Evolutionary conservation across 768 basidiomycete genomes (phyloP).

Genomic region (Astraeus odoratus): DNA sequence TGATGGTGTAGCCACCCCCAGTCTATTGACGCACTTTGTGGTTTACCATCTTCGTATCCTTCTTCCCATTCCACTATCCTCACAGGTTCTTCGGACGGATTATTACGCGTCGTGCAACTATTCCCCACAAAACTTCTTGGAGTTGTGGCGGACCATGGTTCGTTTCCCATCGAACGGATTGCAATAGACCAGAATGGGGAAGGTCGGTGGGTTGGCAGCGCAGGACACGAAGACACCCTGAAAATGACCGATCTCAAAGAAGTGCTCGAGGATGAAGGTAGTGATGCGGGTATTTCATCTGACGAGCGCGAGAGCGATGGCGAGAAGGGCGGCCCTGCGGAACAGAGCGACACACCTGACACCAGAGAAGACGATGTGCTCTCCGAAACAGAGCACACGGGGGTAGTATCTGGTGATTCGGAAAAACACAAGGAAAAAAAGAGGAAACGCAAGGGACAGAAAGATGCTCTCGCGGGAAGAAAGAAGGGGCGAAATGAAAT

Average conservation of each 20-base stretch:
- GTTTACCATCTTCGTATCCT: slow-evolving; percentile 56
- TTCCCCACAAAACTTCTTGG: slow-evolving; percentile 87
- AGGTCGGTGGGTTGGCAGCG: slow-evolving; percentile 86
- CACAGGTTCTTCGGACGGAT: slow-evolving; percentile 89
- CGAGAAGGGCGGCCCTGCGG: slow-evolving; percentile 5
- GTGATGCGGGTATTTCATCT: slow-evolving; percentile 17
- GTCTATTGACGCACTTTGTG: slow-evolving; percentile 82
- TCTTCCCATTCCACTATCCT: slow-evolving; percentile 65
- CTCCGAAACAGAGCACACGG: slow-evolving; percentile 11
- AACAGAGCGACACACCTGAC: slow-evolving; percentile 10
- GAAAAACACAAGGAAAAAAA: slow-evolving; percentile 36
- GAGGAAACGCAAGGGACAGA: slow-evolving; percentile 51
- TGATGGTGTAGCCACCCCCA: slow-evolving; percentile 67
- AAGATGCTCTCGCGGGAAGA: slow-evolving; percentile 40
- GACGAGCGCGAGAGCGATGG: slow-evolving; percentile 18
- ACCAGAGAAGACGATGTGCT: neutral
- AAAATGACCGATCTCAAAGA: slow-evolving; percentile 80
- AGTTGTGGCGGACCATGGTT: slow-evolving; percentile 85
- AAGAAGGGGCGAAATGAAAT: slow-evolving; percentile 56
- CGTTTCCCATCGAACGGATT: slow-evolving; percentile 87
- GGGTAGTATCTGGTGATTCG: slow-evolving; percentile 21
- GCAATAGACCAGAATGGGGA: slow-evolving; percentile 51
- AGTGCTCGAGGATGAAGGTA: slow-evolving; percentile 48
- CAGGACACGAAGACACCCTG: slow-evolving; percentile 82
- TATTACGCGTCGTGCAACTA: slow-evolving; percentile 80